Evolutionary conservation across 176 grass and related monocot genomes (phyloP).

Genomic region (Oryza longistaminata): DNA sequence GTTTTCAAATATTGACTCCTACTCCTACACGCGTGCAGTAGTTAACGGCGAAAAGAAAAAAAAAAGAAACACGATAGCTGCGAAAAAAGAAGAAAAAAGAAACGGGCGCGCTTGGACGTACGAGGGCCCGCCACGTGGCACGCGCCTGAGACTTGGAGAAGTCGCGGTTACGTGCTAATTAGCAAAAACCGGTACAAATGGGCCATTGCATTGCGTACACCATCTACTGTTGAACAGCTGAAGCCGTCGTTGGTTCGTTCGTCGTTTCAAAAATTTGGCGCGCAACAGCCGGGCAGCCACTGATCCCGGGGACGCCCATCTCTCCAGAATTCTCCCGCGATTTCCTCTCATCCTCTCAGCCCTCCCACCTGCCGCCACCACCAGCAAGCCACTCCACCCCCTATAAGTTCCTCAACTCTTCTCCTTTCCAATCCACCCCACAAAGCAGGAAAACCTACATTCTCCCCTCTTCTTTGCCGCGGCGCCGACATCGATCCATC

Average conservation of each 20-base stretch:
- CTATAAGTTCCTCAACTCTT: conserved; percentile 20
- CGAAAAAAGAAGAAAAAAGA: too few relatives aligned
- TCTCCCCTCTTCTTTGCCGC: background rate
- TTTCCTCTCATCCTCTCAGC: conserved; percentile 2
- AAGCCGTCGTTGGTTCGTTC: too few relatives aligned
- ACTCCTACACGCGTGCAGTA: too few relatives aligned
- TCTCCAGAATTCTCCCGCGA: background rate
- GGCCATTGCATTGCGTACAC: background rate
- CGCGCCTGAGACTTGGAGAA: too few relatives aligned
- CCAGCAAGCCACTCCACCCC: background rate
- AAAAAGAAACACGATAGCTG: too few relatives aligned
- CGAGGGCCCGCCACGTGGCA: too few relatives aligned
- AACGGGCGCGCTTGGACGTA: too few relatives aligned
- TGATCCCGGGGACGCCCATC: background rate
- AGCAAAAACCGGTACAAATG: background rate
- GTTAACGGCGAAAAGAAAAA: too few relatives aligned
- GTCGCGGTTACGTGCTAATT: too few relatives aligned
- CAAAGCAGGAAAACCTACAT: conserved; percentile 37
- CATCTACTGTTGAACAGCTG: too few relatives aligned
- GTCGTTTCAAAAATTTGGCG: conserved; percentile 37
- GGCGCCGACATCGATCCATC: background rate
- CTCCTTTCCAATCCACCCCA: conserved; percentile 45
- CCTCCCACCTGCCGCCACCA: background rate
- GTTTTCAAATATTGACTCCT: too few relatives aligned
- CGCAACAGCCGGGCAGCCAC: conserved; percentile 28